Evolutionary conservation across 352 stramenopile genomes (phyloP).

Genomic region (Phytophthora pseudosyringae): DNA sequence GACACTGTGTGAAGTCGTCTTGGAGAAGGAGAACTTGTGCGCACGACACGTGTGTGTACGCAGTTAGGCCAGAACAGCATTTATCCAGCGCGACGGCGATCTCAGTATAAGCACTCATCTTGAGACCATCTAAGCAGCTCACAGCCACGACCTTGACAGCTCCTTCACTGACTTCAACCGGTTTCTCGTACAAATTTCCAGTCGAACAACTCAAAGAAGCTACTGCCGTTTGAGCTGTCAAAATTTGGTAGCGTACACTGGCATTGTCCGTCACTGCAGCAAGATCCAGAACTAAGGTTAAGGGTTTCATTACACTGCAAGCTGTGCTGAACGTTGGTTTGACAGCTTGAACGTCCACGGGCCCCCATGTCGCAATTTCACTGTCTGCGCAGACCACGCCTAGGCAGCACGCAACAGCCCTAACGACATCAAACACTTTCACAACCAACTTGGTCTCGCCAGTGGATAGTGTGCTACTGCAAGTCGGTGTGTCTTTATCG

Average conservation of each 20-base stretch:
- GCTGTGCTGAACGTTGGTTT: conserved; percentile 35
- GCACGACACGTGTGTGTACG: conserved; percentile 50
- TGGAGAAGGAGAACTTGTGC: conserved; percentile 56
- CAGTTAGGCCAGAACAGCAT: conserved; percentile 60
- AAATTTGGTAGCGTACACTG: conserved; percentile 40
- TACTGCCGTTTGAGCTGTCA: neutral
- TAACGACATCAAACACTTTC: conserved; percentile 54
- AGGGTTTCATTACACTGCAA: conserved; percentile 44
- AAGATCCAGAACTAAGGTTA: conserved; percentile 38
- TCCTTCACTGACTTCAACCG: conserved; percentile 34
- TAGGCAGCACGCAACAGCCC: conserved; percentile 58
- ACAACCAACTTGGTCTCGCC: conserved; percentile 28
- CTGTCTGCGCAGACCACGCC: conserved; percentile 38
- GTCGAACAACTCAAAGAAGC: conserved; percentile 36
- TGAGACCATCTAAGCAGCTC: conserved; percentile 62
- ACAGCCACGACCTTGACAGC: conserved; percentile 50
- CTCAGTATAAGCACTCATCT: conserved; percentile 41
- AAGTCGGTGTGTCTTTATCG: conserved; percentile 10
- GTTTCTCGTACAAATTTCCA: conserved; percentile 38
- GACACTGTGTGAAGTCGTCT: conserved; percentile 57
- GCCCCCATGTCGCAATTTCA: conserved; percentile 33
- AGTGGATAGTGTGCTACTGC: conserved; percentile 7
- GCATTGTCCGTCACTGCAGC: conserved; percentile 36
- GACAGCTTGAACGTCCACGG: conserved; percentile 36
- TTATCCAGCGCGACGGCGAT: conserved; percentile 44